Evolutionary conservation across 495 filamentous ascomycete species (phyloP), one percentile per base, ranked within the genome.

Genomic region (Aspergillus steynii): DNA sequence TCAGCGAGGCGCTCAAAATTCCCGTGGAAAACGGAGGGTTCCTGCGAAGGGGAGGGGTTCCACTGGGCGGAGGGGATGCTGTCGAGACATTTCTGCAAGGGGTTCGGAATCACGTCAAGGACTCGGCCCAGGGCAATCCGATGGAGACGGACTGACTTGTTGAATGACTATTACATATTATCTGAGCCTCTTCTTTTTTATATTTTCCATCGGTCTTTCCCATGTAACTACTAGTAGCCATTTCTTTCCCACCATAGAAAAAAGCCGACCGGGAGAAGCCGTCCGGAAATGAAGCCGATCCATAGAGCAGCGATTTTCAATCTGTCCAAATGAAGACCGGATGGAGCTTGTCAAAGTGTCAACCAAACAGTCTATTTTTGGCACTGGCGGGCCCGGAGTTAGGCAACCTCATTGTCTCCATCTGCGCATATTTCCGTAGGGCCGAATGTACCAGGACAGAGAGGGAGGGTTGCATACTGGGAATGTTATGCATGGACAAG

Each of bases 21-120:
- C 82, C 83, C 53, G 84, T 99, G 26, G 82, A 85, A 60, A 91
- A 96, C 72, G 91, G 91, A 49, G 95, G 94, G 7, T 88, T 89
- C 60, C 83, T 95, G 65, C 80, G 81, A 62, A 71, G 76, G 55
- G 88, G 90, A 14, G 85, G 84, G 56, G 85, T 96, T 73, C 91
- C 93, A 5, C 73, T 96, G n/a, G 92, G 91, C 58, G 94, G 93
- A 56, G 90, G 89, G 32, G 89, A 95, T 67, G 92, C 92, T 28
- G 87, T 99, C 3, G 89, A 96, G 74, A 90, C 89, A 8, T 99
- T 98, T 75, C 80, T 99, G 34, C 83, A 91, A 58, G 96, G 94
- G 10, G 84, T 97, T 31, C 92, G 89, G 80, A 86, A 84, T 77
- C 86, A 86, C 34, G 87, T 95, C 6, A 81, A 82, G 63, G 74